phyloP scores from a whole-genome alignment of 2,329 filamentous ascomycete genomes.

The Xylariaceae sp. region DNA sequence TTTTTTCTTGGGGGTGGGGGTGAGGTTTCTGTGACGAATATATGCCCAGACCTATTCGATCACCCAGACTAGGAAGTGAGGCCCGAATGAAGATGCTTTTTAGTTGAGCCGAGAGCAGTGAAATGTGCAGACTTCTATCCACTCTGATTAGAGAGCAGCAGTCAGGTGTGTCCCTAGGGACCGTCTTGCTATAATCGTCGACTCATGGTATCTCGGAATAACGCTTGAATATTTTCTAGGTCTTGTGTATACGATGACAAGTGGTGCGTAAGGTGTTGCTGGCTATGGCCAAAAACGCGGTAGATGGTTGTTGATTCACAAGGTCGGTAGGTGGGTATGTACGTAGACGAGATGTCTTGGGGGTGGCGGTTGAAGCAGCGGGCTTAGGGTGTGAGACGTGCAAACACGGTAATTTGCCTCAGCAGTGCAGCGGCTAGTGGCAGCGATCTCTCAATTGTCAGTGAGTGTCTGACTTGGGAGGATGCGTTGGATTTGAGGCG shows the following conservation, averaged over 20 bases:
- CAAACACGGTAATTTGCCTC: neutral
- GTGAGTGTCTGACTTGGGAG: too few species aligned
- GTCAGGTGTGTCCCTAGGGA: conserved; percentile 36
- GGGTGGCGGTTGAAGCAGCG: conserved; percentile 8
- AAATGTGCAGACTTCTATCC: conserved; percentile 16
- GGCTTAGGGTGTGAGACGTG: conserved; percentile 1
- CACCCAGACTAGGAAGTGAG: too few species aligned
- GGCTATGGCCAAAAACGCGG: conserved; percentile 1
- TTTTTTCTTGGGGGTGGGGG: too few species aligned
- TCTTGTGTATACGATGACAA: conserved; percentile 1
- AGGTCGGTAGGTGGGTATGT: neutral
- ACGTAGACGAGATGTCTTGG: conserved; percentile 7
- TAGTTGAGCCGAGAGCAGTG: too few species aligned
- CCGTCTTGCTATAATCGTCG: conserved; percentile 35
- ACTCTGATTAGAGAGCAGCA: conserved; percentile 16
- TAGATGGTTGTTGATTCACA: conserved; percentile 1
- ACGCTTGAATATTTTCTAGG: conserved; percentile 8
- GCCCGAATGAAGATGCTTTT: too few species aligned
- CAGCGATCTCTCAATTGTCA: too few species aligned
- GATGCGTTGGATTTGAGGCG: conserved; percentile 10
- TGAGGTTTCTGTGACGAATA: too few species aligned
- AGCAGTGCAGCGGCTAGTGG: too few species aligned
- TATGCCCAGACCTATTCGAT: too few species aligned
- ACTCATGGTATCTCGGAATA: conserved; percentile 19
- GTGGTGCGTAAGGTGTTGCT: neutral